phyloP scores from a whole-genome alignment of 2,329 filamentous ascomycete genomes.

The Paecilomyces sp. region DNA sequence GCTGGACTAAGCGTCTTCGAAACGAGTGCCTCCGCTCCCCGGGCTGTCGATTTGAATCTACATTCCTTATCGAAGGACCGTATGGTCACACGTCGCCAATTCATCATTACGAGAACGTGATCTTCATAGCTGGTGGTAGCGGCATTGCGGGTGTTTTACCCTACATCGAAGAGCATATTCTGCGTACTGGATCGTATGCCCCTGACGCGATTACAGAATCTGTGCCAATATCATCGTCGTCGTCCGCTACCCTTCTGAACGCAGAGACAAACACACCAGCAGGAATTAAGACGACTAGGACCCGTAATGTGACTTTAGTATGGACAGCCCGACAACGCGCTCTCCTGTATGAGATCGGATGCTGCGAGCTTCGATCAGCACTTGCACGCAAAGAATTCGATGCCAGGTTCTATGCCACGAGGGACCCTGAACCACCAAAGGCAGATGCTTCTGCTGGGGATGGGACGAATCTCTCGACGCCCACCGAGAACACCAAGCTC shows the following conservation, averaged over 20 bases:
- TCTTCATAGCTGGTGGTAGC: conserved; percentile 40
- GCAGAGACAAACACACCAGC: not conserved
- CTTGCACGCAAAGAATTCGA: conserved; percentile 8
- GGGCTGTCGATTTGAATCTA: conserved; percentile 17
- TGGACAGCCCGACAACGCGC: conserved; percentile 11
- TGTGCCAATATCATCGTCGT: not conserved
- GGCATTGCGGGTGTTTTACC: conserved; percentile 40
- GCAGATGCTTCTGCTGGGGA: not conserved
- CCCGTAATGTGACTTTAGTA: conserved; percentile 9
- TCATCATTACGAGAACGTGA: conserved; percentile 41
- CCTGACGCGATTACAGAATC: not conserved
- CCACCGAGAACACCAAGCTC: not conserved
- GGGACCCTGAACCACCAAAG: not conserved
- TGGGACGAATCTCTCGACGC: not conserved
- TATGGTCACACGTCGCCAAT: conserved; percentile 40
- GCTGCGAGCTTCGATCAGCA: conserved; percentile 5
- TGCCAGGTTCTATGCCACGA: conserved; percentile 7
- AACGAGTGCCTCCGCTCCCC: conserved; percentile 24
- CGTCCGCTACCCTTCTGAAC: not conserved
- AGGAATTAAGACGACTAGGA: conserved; percentile 1
- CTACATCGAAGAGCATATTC: conserved; percentile 28
- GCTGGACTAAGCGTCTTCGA: conserved; percentile 44
- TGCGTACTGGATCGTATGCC: not conserved
- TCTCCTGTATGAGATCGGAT: conserved; percentile 9
- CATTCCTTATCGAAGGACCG: conserved; percentile 44